These are phyloP conservation scores for Rhytidiadelphus loreus DNA, from an alignment of 225 moss, liverwort and hornwort genomes.

Conservation along the genomic window DNA sequence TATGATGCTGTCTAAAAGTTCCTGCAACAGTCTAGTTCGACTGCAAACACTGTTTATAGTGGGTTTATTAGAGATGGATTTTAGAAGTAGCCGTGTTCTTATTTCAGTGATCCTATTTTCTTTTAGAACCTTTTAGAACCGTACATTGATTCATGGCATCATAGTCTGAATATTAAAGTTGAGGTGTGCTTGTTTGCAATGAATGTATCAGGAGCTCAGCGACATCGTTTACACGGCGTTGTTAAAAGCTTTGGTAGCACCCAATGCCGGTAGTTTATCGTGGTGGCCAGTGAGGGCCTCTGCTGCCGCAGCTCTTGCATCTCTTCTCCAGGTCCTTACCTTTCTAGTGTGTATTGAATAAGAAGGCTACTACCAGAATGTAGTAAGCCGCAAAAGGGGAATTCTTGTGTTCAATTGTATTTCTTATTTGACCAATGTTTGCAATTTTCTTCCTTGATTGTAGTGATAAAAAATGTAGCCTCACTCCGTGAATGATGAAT, in stretches of 20 bases:
- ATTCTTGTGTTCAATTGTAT: neutral
- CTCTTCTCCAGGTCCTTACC: constrained; percentile 33
- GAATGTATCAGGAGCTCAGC: constrained; percentile 8
- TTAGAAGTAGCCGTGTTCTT: neutral
- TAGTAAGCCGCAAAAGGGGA: neutral
- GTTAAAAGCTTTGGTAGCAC: constrained; percentile 48
- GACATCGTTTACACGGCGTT: constrained; percentile 34
- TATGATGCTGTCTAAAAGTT: too few relatives aligned
- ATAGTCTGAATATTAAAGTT: neutral
- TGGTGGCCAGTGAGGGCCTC: constrained; percentile 61
- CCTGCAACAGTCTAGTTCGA: neutral
- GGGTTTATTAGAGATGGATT: neutral
- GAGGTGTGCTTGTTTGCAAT: neutral
- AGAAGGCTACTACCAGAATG: neutral
- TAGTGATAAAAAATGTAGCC: neutral
- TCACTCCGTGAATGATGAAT: neutral
- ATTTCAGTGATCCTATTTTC: neutral
- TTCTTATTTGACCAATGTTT: neutral
- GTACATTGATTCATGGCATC: neutral
- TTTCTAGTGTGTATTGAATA: neutral
- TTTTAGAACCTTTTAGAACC: neutral
- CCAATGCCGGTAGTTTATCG: constrained; percentile 30
- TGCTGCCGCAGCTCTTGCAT: constrained; percentile 37
- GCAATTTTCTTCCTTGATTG: neutral
- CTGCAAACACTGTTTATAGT: neutral